Evolutionary conservation across 169 alveolate genomes (phyloP).

Genomic region (Babesia bovis): DNA sequence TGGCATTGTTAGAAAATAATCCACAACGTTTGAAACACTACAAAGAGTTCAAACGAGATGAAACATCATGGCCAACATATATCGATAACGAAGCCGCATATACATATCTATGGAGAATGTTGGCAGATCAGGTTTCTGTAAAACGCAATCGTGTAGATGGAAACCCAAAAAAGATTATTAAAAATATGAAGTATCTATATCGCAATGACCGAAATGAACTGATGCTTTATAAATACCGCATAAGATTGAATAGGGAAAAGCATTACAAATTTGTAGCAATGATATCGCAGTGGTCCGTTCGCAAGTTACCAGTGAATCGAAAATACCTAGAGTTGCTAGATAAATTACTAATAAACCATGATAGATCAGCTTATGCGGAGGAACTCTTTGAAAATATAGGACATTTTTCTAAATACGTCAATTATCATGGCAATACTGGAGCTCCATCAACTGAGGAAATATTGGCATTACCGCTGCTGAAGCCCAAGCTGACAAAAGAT

Average conservation of each 20-base stretch:
- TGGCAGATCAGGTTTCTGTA: conserved; percentile 37
- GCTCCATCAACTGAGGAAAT: background rate
- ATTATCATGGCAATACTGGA: background rate
- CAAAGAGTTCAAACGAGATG: conserved; percentile 7
- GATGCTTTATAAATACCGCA: conserved; percentile 27
- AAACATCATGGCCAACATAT: conserved; percentile 60
- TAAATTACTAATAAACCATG: background rate
- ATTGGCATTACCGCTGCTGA: conserved; percentile 2
- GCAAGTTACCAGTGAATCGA: conserved; percentile 16
- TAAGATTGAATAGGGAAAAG: conserved; percentile 29
- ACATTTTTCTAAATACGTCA: background rate
- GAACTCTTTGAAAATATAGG: conserved; percentile 43
- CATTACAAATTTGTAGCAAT: conserved; percentile 27
- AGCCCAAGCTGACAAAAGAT: conserved; percentile 36
- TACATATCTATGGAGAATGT: conserved; percentile 57
- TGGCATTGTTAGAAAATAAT: conserved; percentile 35
- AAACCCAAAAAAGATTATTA: background rate
- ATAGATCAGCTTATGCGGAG: conserved; percentile 50
- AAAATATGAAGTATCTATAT: conserved; percentile 6
- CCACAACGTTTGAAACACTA: conserved; percentile 3
- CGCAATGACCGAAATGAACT: conserved; percentile 23
- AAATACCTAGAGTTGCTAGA: conserved; percentile 21
- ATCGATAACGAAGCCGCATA: conserved; percentile 67
- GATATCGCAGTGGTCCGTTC: conserved; percentile 59
- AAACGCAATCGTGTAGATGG: background rate